Conservation (phyloP, 352 stramenopile species). For the Phytophthora chlamydospora region DNA sequence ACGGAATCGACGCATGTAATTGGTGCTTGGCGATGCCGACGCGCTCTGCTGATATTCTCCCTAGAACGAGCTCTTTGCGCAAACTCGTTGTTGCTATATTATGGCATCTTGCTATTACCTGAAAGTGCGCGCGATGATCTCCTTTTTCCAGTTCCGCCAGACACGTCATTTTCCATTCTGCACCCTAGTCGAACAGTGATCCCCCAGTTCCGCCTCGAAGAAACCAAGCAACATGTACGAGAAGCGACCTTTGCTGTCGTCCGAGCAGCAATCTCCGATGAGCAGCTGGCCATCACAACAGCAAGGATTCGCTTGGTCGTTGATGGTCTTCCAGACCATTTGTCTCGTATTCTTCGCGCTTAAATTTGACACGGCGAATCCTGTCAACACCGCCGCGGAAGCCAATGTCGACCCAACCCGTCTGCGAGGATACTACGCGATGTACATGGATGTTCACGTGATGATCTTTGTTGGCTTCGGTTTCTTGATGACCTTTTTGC, state of each 20-base stretch:
- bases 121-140: no score
- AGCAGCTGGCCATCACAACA: slow-evolving; percentile 4
- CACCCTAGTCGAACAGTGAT: no score
- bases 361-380: slow-evolving; percentile 53
- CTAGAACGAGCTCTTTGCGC: slow-evolving; percentile 5
- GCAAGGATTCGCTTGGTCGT: slow-evolving; percentile 48
- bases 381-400: slow-evolving; percentile 14
- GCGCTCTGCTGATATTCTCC: slow-evolving; percentile 8
- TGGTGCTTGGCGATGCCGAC: neutral
- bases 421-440: slow-evolving; percentile 39
- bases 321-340: slow-evolving; percentile 47
- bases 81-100: slow-evolving; percentile 3
- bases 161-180: no score
- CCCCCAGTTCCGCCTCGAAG: no score
- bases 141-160: no score
- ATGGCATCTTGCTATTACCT: no score
- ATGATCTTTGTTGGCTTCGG: slow-evolving; percentile 89
- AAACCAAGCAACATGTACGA: slow-evolving; percentile 1
- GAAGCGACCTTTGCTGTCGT: slow-evolving; percentile 7
- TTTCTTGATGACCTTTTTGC: slow-evolving; percentile 87
- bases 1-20: no score
- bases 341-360: slow-evolving; percentile 53
- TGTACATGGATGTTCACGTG: slow-evolving; percentile 75
- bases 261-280: neutral
- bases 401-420: neutral